These are phyloP conservation scores for Tylopilus sp. DNA, from an alignment of 1,284 basidiomycete species.

Conservation along the genomic window DNA sequence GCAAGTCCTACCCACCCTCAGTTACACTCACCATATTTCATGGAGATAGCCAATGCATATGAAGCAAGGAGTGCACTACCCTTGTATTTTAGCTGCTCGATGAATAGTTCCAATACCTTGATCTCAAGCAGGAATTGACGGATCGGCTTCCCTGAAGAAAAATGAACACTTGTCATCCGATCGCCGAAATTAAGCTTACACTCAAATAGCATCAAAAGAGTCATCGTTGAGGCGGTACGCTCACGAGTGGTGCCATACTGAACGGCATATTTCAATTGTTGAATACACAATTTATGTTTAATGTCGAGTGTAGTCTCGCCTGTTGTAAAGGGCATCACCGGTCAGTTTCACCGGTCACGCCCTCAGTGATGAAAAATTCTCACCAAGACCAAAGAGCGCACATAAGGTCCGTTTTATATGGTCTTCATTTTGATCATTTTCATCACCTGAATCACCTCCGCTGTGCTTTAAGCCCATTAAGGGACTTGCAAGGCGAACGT, in stretches of 20 bases:
- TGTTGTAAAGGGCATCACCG: constrained; percentile 6
- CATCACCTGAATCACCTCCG: not conserved
- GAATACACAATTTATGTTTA: constrained; percentile 14
- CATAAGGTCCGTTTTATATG: constrained; percentile 15
- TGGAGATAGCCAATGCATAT: constrained; percentile 9
- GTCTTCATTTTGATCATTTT: not conserved
- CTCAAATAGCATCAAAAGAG: constrained; percentile 14
- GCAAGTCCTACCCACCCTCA: too few species aligned
- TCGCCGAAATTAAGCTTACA: constrained; percentile 1
- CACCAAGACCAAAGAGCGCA: constrained; percentile 35
- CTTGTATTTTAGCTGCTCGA: constrained; percentile 17
- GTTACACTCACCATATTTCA: constrained; percentile 13
- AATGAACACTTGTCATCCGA: not conserved
- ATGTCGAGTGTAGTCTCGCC: constrained; percentile 7
- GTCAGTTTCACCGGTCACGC: not conserved
- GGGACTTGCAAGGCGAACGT: not conserved
- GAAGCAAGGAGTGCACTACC: constrained; percentile 14
- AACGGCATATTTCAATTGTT: constrained; percentile 16
- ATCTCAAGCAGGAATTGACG: not conserved
- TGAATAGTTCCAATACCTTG: constrained; percentile 1
- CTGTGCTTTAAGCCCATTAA: not conserved
- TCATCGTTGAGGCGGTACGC: constrained; percentile 18
- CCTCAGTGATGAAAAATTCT: not conserved
- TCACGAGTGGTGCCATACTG: constrained; percentile 11
- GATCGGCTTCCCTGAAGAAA: constrained; percentile 6